Base-by-base conservation (phyloP, 768 basidiomycete species). In the Boletus speciosus region DNA sequence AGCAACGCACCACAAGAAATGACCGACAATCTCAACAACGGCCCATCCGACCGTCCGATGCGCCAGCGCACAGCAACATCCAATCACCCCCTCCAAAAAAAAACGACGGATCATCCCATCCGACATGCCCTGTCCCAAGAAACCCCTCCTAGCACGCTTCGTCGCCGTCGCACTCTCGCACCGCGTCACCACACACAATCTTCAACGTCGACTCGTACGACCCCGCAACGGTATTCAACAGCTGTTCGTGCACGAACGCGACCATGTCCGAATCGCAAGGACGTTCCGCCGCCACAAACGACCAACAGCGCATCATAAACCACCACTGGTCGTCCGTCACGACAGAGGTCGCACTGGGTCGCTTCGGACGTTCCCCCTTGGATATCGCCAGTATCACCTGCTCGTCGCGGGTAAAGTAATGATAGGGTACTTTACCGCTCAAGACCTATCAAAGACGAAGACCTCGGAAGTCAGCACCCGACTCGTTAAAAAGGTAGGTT, bases 231-330 rank as follows among this genome's bases (percentile, higher is more conserved):
- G 11, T 54, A 23, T 54, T 31, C 11, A 62, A 29, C 4, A 66
- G 21, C n/a, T 64, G 56, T 11, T 58, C 53, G 5, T 52, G 53
- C 19, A 59, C 59, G 19, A 69, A 69, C 4, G n/a, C 10, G 3
- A 59, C 50, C 36, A 75, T 65, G 29, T 71, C 69, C 21, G 41
- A 46, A 32, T 61, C 61, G 21, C 60, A 60, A 8, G 77, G 76
- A 38, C 78, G 65, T 50, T 49, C 62, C 58, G 19, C 7, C 61
- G 52, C 37, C 14, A 66, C 67, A 35, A 66, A 71, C 4, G 60
- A 66, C 66, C 66, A 69, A 47, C 68, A 67, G 16, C 4, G 6
- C 35, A 49, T 54, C 54, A 70, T 61, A 27, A 67, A 65, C 0
- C 36, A 8, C 66, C 66, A 70, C n/a, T 56, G 62, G 12, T 49